Evolutionary conservation across 2,329 filamentous ascomycete species (phyloP).

Genomic region (Beauveria brongniartii): DNA sequence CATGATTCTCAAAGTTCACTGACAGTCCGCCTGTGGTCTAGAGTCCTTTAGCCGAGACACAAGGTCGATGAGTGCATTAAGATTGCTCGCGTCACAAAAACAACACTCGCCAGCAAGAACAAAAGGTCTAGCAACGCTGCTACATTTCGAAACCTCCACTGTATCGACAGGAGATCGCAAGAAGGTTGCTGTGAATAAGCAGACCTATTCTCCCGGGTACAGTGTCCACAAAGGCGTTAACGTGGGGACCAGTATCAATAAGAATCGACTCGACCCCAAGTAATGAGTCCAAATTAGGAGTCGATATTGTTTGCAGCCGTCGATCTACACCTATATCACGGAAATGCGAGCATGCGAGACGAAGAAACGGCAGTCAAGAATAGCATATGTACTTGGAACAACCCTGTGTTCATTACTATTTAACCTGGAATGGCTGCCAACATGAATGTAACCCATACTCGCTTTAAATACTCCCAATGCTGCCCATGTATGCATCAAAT

Average conservation of each 20-base stretch:
- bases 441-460: neutral
- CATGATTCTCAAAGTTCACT: too few species aligned
- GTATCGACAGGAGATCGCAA: too few species aligned
- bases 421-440: neutral
- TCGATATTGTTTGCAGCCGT: neutral
- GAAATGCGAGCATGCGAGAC: neutral
- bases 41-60: too few species aligned
- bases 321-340: too few species aligned
- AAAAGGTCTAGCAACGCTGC: too few species aligned
- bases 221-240: neutral
- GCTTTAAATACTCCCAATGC: conserved; percentile 6
- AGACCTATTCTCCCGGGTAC: neutral
- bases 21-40: too few species aligned
- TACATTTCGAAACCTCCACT: too few species aligned
- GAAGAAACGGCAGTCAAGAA: neutral
- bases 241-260: neutral
- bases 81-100: too few species aligned
- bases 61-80: too few species aligned
- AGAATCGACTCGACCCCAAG: neutral
- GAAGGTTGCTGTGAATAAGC: too few species aligned
- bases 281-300: neutral
- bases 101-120: too few species aligned
- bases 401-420: neutral
- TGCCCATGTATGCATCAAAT: neutral
- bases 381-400: neutral